phyloP scores from a whole-genome alignment of 805 yeast genomes.

The Aciculoconidium aculeatum region DNA sequence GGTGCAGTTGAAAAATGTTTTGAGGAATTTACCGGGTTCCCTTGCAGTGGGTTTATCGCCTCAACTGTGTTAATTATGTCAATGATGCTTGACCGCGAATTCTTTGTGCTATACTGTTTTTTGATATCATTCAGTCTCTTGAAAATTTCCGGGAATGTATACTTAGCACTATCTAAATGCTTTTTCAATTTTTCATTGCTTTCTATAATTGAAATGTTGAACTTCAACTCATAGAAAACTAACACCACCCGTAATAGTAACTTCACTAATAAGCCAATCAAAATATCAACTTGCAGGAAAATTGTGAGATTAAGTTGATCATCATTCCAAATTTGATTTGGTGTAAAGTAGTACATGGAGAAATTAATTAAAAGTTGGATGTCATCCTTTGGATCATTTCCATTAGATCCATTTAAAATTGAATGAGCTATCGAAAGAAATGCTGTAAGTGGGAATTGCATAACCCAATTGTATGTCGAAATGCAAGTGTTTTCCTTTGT shows the following conservation, averaged over 20 bases:
- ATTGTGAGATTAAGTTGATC: slow-evolving; percentile 2
- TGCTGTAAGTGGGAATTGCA: slow-evolving; percentile 29
- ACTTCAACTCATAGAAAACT: slow-evolving; percentile 12
- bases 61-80: too few species aligned
- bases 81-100: too few species aligned
- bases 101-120: too few species aligned
- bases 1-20: too few species aligned
- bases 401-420: slow-evolving; percentile 24
- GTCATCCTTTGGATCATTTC: slow-evolving; percentile 23
- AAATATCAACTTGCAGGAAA: slow-evolving; percentile 4
- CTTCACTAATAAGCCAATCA: slow-evolving; percentile 14
- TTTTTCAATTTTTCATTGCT: slow-evolving; percentile 8
- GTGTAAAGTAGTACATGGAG: slow-evolving; percentile 14
- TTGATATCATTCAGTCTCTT: too few species aligned
- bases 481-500: slow-evolving; percentile 14
- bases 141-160: slow-evolving; percentile 9
- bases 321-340: not conserved
- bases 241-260: slow-evolving; percentile 15
- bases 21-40: too few species aligned
- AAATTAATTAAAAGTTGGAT: slow-evolving; percentile 22
- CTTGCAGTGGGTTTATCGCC: too few species aligned
- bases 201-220: slow-evolving; percentile 7
- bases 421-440: slow-evolving; percentile 12
- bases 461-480: slow-evolving; percentile 27
- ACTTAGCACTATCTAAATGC: slow-evolving; percentile 12